These are phyloP conservation scores for Lycium barbarum DNA, from an alignment of 257 asterid genomes.

Conservation along the genomic window DNA sequence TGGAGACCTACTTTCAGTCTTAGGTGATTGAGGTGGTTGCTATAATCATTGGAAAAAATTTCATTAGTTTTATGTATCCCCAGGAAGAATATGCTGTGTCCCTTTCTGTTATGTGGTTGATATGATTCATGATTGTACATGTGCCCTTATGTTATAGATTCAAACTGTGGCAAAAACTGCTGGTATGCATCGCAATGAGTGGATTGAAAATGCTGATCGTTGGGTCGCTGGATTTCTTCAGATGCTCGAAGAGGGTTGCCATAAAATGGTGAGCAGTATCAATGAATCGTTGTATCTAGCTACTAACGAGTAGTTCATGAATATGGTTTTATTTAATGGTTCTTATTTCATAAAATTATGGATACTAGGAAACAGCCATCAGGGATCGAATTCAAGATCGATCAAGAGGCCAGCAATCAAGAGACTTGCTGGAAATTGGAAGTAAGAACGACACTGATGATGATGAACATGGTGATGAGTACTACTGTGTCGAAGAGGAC, in stretches of 20 bases:
- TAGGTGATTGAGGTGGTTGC: neutral
- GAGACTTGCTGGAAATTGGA: slow-evolving; percentile 26
- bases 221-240: slow-evolving; percentile 83
- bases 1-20: neutral
- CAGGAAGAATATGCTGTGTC: neutral
- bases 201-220: slow-evolving; percentile 82
- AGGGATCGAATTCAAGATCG: slow-evolving; percentile 48
- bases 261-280: slow-evolving; percentile 63
- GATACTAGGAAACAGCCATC: slow-evolving; percentile 39
- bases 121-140: neutral
- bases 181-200: slow-evolving; percentile 57
- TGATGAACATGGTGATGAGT: slow-evolving; percentile 30
- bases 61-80: neutral
- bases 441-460: slow-evolving; percentile 38
- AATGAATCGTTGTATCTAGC: neutral
- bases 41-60: too few species aligned
- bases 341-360: slow-evolving; percentile 16
- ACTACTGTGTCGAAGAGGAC: slow-evolving; percentile 34
- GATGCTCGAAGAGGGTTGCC: slow-evolving; percentile 81
- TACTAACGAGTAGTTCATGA: neutral
- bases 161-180: slow-evolving; percentile 81
- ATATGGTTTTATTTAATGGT: neutral
- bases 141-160: slow-evolving; percentile 46
- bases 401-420: slow-evolving; percentile 51
- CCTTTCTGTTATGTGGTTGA: neutral